Evolutionary conservation across 2,329 filamentous ascomycete species (phyloP).

Genomic region (Neonectria punicea): DNA sequence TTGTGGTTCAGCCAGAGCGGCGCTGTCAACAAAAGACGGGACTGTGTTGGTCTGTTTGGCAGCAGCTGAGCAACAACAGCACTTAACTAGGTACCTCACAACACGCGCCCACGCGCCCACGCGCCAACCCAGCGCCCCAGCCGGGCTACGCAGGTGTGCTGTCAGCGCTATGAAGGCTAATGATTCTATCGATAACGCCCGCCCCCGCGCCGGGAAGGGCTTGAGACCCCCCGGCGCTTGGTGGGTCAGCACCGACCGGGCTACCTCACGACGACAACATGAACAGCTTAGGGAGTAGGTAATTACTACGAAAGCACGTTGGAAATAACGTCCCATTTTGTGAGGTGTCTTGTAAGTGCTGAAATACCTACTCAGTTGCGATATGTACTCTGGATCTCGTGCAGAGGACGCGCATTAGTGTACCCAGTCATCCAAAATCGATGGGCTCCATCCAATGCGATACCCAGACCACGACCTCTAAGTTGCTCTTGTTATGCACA

Average conservation of each 20-base stretch:
- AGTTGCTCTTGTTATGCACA: background rate
- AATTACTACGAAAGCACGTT: background rate
- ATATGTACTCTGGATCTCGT: background rate
- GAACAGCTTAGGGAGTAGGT: too few relatives aligned
- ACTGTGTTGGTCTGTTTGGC: background rate
- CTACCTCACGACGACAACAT: too few relatives aligned
- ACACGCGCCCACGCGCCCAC: background rate
- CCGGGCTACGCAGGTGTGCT: constrained; percentile 2
- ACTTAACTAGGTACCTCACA: background rate
- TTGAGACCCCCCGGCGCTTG: too few relatives aligned
- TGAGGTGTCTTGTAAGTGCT: background rate
- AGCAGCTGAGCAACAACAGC: constrained; percentile 5
- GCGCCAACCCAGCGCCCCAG: background rate
- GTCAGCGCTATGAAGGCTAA: constrained; percentile 1
- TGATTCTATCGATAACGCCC: constrained; percentile 20
- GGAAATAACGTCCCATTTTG: background rate
- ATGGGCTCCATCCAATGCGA: background rate
- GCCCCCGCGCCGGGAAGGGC: background rate
- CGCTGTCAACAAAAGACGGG: constrained; percentile 31
- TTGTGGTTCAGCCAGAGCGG: background rate
- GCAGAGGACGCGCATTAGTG: background rate
- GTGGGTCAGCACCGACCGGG: too few relatives aligned
- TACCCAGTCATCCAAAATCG: background rate
- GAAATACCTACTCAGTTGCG: background rate
- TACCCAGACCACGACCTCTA: background rate